Evolutionary conservation across 257 asterid species (phyloP), one percentile per base, ranked within the genome.

Genomic region (Rehmannia glutinosa): DNA sequence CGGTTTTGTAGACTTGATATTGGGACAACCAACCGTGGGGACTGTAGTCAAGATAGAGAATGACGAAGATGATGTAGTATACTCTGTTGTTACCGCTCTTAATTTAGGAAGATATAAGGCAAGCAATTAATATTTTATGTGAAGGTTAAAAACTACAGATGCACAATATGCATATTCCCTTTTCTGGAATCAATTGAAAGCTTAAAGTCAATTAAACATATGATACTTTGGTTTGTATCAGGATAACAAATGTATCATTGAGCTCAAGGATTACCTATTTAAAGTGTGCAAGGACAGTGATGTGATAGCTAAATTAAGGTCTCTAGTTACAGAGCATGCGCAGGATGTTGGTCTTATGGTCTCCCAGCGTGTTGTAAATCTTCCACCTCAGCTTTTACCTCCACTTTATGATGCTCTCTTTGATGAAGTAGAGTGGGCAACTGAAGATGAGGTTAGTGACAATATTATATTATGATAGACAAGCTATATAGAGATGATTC

Each of bases 381-480:
- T 91, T 73, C 97, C 99, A 13, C 91, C 97, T 74, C 97, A 91
- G 86, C 92, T 94, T 47, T 76, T 88, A 81, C 99, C 97, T 45
- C 97, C 85, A 13, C 88, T 91, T 74, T 94, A 94, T 75, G 96
- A 85, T 79, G 91, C 77, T 53, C 86, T 94, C 38, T 94, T 94
- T 73, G 92, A 91, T 73, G 99, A 94, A 82, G 75, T 94, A 33
- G 82, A 84, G 28, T 91, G 98, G 98, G 99, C 98, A 46, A 85
- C 89, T 4, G 95, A 88, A 83, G 97, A 91, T 74, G 99, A 94
- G 97, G 98, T 92, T 75, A 77, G 77, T 55, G 17, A 65, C 52
- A 50, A 15, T 35, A 45, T 46, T 59, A 2, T 59, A 11, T 62
- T 58, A 23, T 12, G 61, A 52, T 75, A 66, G 20, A 20, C 66